These are phyloP conservation scores for Trichosanthes cucumerina DNA, from an alignment of 306 rosid species.

Conservation along the genomic window DNA sequence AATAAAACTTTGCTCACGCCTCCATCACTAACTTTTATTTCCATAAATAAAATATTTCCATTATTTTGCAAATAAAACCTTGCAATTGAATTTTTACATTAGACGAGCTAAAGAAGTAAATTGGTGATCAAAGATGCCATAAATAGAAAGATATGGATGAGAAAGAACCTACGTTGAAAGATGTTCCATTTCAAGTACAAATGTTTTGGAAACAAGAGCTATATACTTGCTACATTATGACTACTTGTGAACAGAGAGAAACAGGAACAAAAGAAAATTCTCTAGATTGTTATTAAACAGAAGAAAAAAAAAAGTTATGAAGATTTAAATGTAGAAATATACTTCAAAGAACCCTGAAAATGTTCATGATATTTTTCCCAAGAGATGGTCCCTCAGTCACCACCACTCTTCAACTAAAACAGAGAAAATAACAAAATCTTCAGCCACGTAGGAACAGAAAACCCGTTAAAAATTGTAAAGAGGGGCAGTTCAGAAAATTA, in stretches of 20 bases:
- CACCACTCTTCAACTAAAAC: background rate
- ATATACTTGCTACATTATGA: background rate
- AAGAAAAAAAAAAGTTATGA: background rate
- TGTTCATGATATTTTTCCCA: background rate
- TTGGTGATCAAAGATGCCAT: background rate
- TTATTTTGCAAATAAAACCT: no score
- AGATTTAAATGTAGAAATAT: background rate
- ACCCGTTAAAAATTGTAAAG: background rate
- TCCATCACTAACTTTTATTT: background rate
- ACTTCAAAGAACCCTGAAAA: background rate
- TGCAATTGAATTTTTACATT: background rate
- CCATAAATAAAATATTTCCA: no score
- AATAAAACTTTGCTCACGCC: background rate
- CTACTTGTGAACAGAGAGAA: background rate
- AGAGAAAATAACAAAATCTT: background rate
- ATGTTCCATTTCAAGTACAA: background rate
- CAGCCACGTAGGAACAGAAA: background rate
- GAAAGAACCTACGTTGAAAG: background rate
- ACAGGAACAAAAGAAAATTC: background rate
- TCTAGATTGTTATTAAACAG: background rate
- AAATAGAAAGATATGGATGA: background rate
- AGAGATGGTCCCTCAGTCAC: background rate
- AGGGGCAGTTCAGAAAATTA: background rate
- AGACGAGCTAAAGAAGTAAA: slow-evolving; percentile 1
- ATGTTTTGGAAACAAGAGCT: background rate